These are phyloP conservation scores for Ophidiomyces ophidiicola DNA, from an alignment of 2,329 filamentous ascomycete species.

Conservation along the genomic window DNA sequence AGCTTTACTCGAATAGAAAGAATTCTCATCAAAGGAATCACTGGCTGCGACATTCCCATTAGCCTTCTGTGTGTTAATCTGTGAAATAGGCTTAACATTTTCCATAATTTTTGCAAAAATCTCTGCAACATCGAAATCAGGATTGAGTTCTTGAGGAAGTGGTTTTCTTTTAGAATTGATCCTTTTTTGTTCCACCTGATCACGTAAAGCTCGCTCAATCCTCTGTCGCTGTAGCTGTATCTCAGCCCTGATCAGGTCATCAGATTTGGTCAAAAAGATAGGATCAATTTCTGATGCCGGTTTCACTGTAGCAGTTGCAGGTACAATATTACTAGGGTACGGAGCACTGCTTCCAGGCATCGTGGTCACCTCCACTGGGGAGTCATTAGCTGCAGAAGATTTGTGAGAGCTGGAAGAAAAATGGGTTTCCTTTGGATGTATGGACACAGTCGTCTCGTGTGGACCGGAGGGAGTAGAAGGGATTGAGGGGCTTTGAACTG, in stretches of 20 bases:
- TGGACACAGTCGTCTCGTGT: constrained; percentile 5
- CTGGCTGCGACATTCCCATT: constrained; percentile 53
- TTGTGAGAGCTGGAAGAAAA: neutral
- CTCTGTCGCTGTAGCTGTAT: constrained; percentile 66
- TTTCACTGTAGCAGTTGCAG: constrained; percentile 22
- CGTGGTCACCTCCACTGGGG: constrained; percentile 16
- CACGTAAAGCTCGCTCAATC: constrained; percentile 63
- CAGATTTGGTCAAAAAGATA: constrained; percentile 73
- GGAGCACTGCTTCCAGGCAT: constrained; percentile 16
- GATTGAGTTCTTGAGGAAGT: constrained; percentile 40
- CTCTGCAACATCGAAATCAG: constrained; percentile 58
- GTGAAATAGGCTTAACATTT: constrained; percentile 57
- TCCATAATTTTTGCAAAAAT: constrained; percentile 59
- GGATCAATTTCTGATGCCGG: constrained; percentile 62
- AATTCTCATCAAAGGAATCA: constrained; percentile 85
- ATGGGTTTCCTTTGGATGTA: constrained; percentile 4
- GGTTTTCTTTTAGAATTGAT: constrained; percentile 39
- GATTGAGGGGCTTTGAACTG: constrained; percentile 23
- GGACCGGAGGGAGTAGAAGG: constrained; percentile 18
- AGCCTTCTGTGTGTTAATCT: constrained; percentile 40
- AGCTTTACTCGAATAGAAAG: constrained; percentile 85
- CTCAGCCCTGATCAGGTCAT: constrained; percentile 71
- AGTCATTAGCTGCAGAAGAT: constrained; percentile 5
- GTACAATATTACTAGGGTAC: constrained; percentile 16
- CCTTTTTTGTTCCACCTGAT: constrained; percentile 59